Conservation (phyloP, 257 asterid genomes). For the Gentiana dahurica region DNA sequence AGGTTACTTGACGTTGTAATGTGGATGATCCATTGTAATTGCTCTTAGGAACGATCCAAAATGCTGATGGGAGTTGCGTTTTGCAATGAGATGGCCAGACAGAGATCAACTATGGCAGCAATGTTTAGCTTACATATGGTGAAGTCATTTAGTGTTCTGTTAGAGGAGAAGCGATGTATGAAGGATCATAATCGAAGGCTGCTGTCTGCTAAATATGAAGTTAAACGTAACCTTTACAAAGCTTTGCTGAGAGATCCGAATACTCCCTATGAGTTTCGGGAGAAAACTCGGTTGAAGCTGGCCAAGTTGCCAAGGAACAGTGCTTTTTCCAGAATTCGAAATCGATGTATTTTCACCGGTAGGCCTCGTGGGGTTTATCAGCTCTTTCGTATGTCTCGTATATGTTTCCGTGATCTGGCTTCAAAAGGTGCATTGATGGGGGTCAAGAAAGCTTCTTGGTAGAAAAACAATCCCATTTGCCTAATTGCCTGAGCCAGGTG, state of each 20-base stretch:
- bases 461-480: not conserved
- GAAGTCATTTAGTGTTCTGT: constrained; percentile 7
- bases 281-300: constrained; percentile 20
- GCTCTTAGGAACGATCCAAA: not conserved
- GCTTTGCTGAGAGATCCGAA: constrained; percentile 19
- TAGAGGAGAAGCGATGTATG: constrained; percentile 18
- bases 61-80: constrained; percentile 11
- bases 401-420: constrained; percentile 24
- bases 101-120: constrained; percentile 7
- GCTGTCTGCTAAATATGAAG: constrained; percentile 24
- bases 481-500: too few species aligned
- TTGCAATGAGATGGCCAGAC: constrained; percentile 5
- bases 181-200: constrained; percentile 26
- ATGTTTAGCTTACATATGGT: not conserved
- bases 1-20: too few species aligned
- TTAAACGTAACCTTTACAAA: constrained; percentile 21
- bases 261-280: constrained; percentile 19
- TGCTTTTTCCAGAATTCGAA: constrained; percentile 23
- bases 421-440: constrained; percentile 23
- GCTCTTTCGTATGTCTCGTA: constrained; percentile 27
- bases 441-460: constrained; percentile 35
- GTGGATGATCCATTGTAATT: too few species aligned
- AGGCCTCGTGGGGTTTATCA: constrained; percentile 32
- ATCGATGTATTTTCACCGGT: constrained; percentile 25
- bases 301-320: constrained; percentile 25